Evolutionary conservation across 2,329 filamentous ascomycete species (phyloP), one percentile per base, ranked within the genome.

Genomic region (Hypoxylon sp.): DNA sequence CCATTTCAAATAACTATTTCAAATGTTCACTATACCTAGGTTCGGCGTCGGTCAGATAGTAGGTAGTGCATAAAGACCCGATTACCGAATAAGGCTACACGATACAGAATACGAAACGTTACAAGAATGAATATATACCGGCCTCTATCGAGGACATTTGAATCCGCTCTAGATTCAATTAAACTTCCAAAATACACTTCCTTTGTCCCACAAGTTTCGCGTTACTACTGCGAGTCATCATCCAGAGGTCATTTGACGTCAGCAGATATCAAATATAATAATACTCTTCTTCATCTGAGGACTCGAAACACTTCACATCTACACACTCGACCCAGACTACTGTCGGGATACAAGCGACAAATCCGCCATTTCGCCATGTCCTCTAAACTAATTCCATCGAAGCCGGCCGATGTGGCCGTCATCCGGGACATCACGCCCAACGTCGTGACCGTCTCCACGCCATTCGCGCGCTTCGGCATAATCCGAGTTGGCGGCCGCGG

Each of bases 401-500:
- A 95, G 73, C 94, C 94, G 11, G 86, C 89, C 16, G 88, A 92
- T 74, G 90, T 96, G 69, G 96, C 97, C 91, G 93, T 97, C 66
- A 95, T 97, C 74, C 92, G 95, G 69, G 87, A 94, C 73, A 81
- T 98, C 72, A 92, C 91, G 1, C 91, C 92, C 12, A 90, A 91
- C 71, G 86, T 97, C 68, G 88, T 88, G 43, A 96, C 91, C 11
- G 85, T 94, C 73, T 94, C 91, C 8, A 86, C 94, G 1, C 96
- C 96, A 6, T 99, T 99, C 80, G 80, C 87, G 54, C 91, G 96
- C 48, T 92, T 92, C 74, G 94, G 94, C 53, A 83, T 82, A 52
- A 80, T 97, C 74, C 93, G 93, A 75, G 84, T 99, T 74, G 96
- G 96, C 60, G 95, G 94, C 47, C 87, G 96, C 74, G 94, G 88